Base-by-base conservation (phyloP, 2,329 filamentous ascomycete species). In the Talaromyces funiculosus region DNA sequence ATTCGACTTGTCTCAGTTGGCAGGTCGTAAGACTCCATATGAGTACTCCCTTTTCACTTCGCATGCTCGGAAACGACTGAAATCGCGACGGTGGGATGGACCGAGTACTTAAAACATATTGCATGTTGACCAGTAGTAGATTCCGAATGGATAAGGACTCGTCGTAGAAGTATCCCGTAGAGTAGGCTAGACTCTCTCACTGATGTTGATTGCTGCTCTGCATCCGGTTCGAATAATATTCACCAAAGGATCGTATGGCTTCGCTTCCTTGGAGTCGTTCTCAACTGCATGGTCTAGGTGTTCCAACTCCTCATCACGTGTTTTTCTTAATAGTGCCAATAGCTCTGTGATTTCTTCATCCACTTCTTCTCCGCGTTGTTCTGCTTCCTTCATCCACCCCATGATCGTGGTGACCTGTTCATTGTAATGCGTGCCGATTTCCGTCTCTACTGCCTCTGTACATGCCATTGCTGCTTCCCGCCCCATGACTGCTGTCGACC, bases 401-500 rank as follows among this genome's bases (percentile, higher is more conserved):
- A 97, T 75, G 67, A 99, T 77, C 57, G 85, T 83, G 26, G 90
- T 81, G 43, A 99, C 91, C 78, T 99, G 94, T 65, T 86, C 86
- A 72, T 97, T 97, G 74, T 99, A 99, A 77, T 99, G 94, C 29
- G 86, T 86, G 2, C 94, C 94, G 64, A 99, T 99, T 79, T 97
- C 94, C 6, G 93, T 99, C 81, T 99, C 94, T 1, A 99, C 93
- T 1, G 94, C 94, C 77, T 99, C 94, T 0, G 94, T 97, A 73
- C 94, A 99, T 12, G 94, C 94, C 94, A 99, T 99, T 37, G 94
- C 93, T 1, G 93, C 92, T 77, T 97, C 92, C 53, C 91, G 85
- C 0, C 94, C 92, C 82, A 99, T 83, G 43, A 94, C 77, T 0
- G 90, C 94, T 0, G 94, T 99, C 4, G 85, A 83, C 92, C 94